Evolutionary conservation across 768 basidiomycete genomes (phyloP).

Genomic region (Suillus occidentalis): DNA sequence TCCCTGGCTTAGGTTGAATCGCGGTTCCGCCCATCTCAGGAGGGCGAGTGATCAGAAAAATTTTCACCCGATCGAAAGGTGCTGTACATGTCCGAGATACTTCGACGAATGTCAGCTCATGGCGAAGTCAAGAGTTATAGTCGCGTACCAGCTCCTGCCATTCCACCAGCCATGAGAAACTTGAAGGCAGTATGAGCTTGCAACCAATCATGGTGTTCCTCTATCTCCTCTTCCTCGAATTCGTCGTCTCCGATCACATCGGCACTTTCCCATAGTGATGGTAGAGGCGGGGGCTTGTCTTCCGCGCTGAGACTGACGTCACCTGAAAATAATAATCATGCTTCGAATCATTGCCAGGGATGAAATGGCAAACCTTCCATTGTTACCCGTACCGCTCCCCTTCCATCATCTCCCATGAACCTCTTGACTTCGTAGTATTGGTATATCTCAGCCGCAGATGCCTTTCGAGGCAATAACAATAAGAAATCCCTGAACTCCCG

Average conservation of each 20-base stretch:
- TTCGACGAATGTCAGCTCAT: slow-evolving; percentile 30
- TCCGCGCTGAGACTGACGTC: slow-evolving; percentile 79
- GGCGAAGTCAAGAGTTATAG: neutral
- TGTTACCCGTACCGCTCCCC: slow-evolving; percentile 76
- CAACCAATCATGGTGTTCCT: slow-evolving; percentile 59
- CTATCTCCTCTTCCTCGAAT: slow-evolving; percentile 55
- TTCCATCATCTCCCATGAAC: slow-evolving; percentile 71
- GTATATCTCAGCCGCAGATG: slow-evolving; percentile 83
- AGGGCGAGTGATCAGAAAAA: slow-evolving; percentile 91
- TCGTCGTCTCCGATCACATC: slow-evolving; percentile 35
- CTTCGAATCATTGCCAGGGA: slow-evolving; percentile 17
- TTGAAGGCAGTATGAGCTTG: slow-evolving; percentile 75
- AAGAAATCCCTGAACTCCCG: slow-evolving; percentile 88
- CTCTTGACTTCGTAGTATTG: slow-evolving; percentile 72
- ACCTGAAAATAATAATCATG: slow-evolving; percentile 45
- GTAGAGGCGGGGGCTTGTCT: slow-evolving; percentile 53
- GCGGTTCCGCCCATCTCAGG: slow-evolving; percentile 66
- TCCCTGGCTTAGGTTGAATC: slow-evolving; percentile 41
- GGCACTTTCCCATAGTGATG: slow-evolving; percentile 17
- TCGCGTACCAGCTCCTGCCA: slow-evolving; percentile 86
- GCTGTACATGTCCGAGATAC: slow-evolving; percentile 97
- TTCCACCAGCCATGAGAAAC: slow-evolving; percentile 90
- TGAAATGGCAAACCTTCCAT: slow-evolving; percentile 72
- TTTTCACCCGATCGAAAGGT: slow-evolving; percentile 94
- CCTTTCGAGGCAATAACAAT: slow-evolving; percentile 78